Conservation (phyloP, 116 monocot species). For the Phalaenopsis hybrid region DNA sequence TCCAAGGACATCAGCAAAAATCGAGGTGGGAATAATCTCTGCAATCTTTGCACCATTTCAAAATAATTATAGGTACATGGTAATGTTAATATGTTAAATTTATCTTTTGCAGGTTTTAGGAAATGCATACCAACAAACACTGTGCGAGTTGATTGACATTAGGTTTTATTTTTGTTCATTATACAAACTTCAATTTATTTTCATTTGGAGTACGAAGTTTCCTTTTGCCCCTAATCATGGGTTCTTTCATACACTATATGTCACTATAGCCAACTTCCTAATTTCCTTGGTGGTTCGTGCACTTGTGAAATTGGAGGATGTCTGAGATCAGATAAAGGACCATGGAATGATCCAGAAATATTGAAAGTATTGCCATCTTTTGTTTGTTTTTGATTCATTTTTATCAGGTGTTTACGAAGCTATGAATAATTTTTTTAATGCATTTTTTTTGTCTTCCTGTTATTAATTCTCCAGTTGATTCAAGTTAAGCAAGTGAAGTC, state of each 20-base stretch:
- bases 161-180: slow-evolving; percentile 32
- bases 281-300: slow-evolving; percentile 82
- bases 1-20: slow-evolving; percentile 78
- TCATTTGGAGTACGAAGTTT: slow-evolving; percentile 7
- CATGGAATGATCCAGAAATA: slow-evolving; percentile 81
- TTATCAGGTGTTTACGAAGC: not conserved
- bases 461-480: slow-evolving; percentile 19
- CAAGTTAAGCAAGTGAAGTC: slow-evolving; percentile 3
- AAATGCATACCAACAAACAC: slow-evolving; percentile 45
- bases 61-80: not conserved
- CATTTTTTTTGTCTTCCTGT: not conserved
- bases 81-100: not conserved
- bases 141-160: slow-evolving; percentile 68
- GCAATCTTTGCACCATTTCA: not conserved
- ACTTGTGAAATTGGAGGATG: slow-evolving; percentile 70
- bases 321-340: slow-evolving; percentile 81
- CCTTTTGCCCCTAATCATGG: not conserved
- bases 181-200: not conserved
- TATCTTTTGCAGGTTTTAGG: slow-evolving; percentile 46
- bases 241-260: not conserved
- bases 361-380: slow-evolving; percentile 62
- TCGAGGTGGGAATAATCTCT: slow-evolving; percentile 44
- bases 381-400: not conserved
- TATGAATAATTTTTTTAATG: not conserved
- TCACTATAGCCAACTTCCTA: slow-evolving; percentile 75